Percentiles rank a stretch among this genome's conserved stretches.
These are phyloP conservation scores for Pterocarpus macrocarpus DNA, from an alignment of 306 rosid species.

Conservation along the genomic window DNA sequence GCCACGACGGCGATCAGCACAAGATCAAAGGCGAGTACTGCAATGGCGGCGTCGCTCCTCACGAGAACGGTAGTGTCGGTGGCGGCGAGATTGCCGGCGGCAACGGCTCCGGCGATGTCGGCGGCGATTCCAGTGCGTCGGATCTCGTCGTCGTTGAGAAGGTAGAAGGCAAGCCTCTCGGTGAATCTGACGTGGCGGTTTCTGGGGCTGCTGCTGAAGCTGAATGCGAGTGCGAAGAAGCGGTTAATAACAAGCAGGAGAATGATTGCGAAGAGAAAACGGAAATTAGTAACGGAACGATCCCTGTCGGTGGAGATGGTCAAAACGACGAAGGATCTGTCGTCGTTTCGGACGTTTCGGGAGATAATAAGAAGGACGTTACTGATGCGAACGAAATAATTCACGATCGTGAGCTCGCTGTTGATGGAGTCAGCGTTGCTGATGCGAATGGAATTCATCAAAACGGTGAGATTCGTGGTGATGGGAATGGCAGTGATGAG, in stretches of 20 bases:
- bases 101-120: conserved; percentile 44
- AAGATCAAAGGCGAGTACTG: conserved; percentile 28
- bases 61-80: not conserved
- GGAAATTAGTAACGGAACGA: not conserved
- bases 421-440: conserved; percentile 1
- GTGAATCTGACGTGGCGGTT: conserved; percentile 32
- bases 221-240: conserved; percentile 32
- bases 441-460: conserved; percentile 10
- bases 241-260: not conserved
- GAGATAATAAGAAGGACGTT: conserved; percentile 1
- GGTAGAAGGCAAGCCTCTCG: conserved; percentile 30
- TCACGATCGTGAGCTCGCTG: not conserved
- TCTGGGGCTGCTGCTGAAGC: conserved; percentile 41
- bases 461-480: conserved; percentile 7
- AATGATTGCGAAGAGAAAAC: conserved; percentile 10
- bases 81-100: conserved; percentile 28
- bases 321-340: conserved; percentile 48
- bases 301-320: not conserved
- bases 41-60: conserved; percentile 31
- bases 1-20: conserved; percentile 45
- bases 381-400: not conserved
- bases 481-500: conserved; percentile 29
- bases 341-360: conserved; percentile 1
- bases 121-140: conserved; percentile 45
- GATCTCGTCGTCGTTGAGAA: conserved; percentile 51